Percentiles rank a stretch among this genome's conserved stretches.
Evolutionary conservation across 1,284 basidiomycete genomes (phyloP).

Genomic region (Cryptococcus sp.): DNA sequence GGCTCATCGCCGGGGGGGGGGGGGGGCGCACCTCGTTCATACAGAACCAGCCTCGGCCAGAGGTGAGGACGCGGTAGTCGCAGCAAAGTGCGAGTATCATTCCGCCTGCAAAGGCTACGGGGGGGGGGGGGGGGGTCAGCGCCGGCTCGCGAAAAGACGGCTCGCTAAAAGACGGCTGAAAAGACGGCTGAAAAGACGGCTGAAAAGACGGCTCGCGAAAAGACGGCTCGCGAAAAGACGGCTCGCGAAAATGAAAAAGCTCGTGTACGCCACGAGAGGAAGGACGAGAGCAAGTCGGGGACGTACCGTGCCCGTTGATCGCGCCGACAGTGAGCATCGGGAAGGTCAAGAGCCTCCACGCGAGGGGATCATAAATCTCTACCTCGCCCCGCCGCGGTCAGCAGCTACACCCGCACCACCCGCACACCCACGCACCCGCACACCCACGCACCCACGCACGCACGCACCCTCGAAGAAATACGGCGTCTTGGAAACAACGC

Average conservation of each 20-base stretch:
- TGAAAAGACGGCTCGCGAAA: too few relatives aligned
- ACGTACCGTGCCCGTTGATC: conserved; percentile 72
- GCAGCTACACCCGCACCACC: not conserved
- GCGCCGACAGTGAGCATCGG: conserved; percentile 67
- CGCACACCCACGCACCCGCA: not conserved
- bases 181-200: too few relatives aligned
- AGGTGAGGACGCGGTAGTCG: conserved; percentile 88
- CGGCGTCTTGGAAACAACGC: conserved; percentile 60
- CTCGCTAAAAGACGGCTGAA: too few relatives aligned
- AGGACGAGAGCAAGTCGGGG: not conserved
- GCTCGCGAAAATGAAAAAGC: not conserved
- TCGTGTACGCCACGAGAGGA: too few relatives aligned
- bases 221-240: too few relatives aligned
- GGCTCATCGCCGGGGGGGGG: too few relatives aligned
- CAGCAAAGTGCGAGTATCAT: conserved; percentile 76
- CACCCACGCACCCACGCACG: not conserved
- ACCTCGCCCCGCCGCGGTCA: not conserved
- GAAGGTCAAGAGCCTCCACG: conserved; percentile 48
- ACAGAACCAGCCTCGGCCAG: conserved; percentile 74
- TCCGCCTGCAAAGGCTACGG: conserved; percentile 72
- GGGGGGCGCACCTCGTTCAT: conserved; percentile 78
- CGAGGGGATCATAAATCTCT: conserved; percentile 48
- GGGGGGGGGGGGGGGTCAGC: too few relatives aligned
- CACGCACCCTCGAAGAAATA: conserved; percentile 70
- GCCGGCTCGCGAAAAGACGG: too few relatives aligned